Percentiles rank a stretch among this genome's conserved stretches.
Evolutionary conservation across 2,329 filamentous ascomycete species (phyloP).

Genomic region (Colletotrichum tropicicola): DNA sequence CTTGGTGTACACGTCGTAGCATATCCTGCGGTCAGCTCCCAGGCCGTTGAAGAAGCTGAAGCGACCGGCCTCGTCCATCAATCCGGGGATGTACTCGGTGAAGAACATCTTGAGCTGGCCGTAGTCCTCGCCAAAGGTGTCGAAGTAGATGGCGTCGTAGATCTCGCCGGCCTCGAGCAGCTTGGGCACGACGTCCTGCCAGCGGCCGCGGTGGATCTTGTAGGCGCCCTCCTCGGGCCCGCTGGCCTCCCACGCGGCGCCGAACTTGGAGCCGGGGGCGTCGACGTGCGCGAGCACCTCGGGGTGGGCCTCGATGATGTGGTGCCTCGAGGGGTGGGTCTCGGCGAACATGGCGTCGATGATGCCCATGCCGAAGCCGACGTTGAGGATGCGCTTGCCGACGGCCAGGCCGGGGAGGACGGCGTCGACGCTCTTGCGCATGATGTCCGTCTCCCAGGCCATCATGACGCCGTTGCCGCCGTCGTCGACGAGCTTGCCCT

Average conservation of each 20-base stretch:
- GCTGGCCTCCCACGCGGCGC: constrained; percentile 61
- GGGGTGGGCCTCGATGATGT: constrained; percentile 88
- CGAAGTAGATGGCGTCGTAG: constrained; percentile 94
- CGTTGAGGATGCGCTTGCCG: constrained; percentile 80
- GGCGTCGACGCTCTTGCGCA: constrained; percentile 78
- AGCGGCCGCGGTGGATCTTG: constrained; percentile 77
- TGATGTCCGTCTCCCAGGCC: constrained; percentile 90
- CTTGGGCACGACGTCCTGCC: constrained; percentile 81
- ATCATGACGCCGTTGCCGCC: constrained; percentile 91
- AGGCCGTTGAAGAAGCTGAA: constrained; percentile 93
- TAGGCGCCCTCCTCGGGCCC: constrained; percentile 72
- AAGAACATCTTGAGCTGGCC: constrained; percentile 87
- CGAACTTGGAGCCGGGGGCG: constrained; percentile 59
- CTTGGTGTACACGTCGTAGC: constrained; percentile 95
- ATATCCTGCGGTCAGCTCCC: constrained; percentile 89
- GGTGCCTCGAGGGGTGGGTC: constrained; percentile 74
- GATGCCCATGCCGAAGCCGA: constrained; percentile 93
- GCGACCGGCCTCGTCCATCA: constrained; percentile 76
- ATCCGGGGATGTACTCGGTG: constrained; percentile 81
- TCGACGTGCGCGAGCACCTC: constrained; percentile 75
- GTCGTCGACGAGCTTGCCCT: constrained; percentile 75
- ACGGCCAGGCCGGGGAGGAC: constrained; percentile 52
- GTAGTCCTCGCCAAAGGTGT: constrained; percentile 97
- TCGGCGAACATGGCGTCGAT: constrained; percentile 80
- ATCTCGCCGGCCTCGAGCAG: constrained; percentile 74